Base-by-base conservation (phyloP, 2,329 filamentous ascomycete species). In the Ophiostoma novo-ulmi region DNA sequence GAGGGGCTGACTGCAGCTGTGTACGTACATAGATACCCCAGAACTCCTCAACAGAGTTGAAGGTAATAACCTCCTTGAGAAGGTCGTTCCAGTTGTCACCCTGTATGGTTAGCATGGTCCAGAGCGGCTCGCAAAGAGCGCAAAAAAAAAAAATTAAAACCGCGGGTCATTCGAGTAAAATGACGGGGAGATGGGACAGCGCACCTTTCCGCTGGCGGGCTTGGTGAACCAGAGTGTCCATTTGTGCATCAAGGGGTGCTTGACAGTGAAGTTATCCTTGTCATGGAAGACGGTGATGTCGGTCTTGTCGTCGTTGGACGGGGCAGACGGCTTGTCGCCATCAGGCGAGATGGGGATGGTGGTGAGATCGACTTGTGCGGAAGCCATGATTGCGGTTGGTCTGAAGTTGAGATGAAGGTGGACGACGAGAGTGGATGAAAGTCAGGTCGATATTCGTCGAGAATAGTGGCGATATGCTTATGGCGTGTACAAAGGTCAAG, bases 201-300 rank as follows among this genome's bases (percentile, higher is more conserved):
- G 14, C 81, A 95, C 93, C 90, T 96, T 97, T 83, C 93, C 94
- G 80, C 90, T 96, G 63, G 94, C 91, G 70, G 95, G 94, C 87
- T 98, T 98, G 78, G 94, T 98, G 85, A 98, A 99, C 96, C 96
- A 99, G 71, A 99, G 85, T 72, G 95, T 98, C 95, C 95, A 99
- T 80, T 92, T 91, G 85, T 97, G 91, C 87, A 97, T 94, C 73
- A 99, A 87, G 75, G 94, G 94, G 81, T 99, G 95, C 87, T 98
- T 99, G 81, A 99, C 95, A 77, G 97, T 99, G 88, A 99, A 99
- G 86, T 99, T 97, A 75, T 97, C 91, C 76, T 95, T 91, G 83
- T 98, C 93, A 80, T 99, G 94, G 84, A 99, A 99, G 76, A 99
- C 94, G 66, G 95, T 99, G 77, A 97, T 86, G 69, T 91, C 84